phyloP scores from a whole-genome alignment of 2,329 filamentous ascomycete species.

The Sporothrix variecibatus region DNA sequence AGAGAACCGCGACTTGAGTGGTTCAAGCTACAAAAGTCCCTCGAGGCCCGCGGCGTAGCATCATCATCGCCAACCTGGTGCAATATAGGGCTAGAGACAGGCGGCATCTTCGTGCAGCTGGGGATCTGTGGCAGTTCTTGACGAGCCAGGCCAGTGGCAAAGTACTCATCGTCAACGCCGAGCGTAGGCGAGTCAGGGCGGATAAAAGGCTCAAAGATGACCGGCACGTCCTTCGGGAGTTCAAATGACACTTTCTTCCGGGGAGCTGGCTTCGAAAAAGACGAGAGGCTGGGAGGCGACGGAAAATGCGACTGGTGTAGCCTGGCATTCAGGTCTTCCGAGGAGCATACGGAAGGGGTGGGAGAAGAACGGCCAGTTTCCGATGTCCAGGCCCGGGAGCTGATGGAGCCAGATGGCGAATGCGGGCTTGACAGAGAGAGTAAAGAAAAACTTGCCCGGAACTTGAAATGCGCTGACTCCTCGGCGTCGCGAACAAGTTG shows the following conservation, averaged over 20 bases:
- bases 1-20: background rate
- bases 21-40: background rate
- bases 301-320: constrained; percentile 23
- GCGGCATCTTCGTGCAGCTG: constrained; percentile 27
- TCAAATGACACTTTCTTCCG: constrained; percentile 51
- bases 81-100: constrained; percentile 30
- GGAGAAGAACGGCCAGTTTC: constrained; percentile 52
- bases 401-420: constrained; percentile 51
- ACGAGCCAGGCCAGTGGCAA: constrained; percentile 33
- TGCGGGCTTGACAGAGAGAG: constrained; percentile 45
- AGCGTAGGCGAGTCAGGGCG: constrained; percentile 63
- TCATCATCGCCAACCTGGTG: constrained; percentile 27
- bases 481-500: constrained; percentile 52
- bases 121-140: constrained; percentile 37
- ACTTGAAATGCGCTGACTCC: constrained; percentile 41
- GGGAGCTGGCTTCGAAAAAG: constrained; percentile 32
- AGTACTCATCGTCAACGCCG: constrained; percentile 53
- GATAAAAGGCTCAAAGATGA: constrained; percentile 50
- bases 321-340: constrained; percentile 39
- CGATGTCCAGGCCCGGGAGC: constrained; percentile 46
- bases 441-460: constrained; percentile 41
- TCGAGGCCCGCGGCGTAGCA: constrained; percentile 27
- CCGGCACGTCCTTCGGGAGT: constrained; percentile 38
- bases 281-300: constrained; percentile 15
- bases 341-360: constrained; percentile 46